Base-by-base conservation (phyloP, 2,329 filamentous ascomycete genomes). In the Hirsutella minnesotensis region DNA sequence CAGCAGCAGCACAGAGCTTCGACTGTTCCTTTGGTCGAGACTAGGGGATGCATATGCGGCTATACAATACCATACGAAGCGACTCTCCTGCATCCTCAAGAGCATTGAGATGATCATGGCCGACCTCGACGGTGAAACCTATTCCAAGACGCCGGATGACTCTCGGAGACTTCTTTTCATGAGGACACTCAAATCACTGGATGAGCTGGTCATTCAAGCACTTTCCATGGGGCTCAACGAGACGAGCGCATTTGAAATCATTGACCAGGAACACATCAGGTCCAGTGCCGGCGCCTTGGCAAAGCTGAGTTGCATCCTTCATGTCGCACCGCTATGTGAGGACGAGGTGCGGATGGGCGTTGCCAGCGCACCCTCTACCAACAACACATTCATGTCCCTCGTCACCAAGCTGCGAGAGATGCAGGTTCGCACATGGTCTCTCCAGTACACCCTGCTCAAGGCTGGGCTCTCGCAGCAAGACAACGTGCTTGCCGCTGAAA, bases 1-100 rank as follows among this genome's bases (percentile, higher is more conserved):
- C 42, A 80, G 77, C 39, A 89, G 87, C 36, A 87, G 83, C 55
- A 83, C 88, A 1, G 86, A 89, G 42, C 67, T 96, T 40, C 80
- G 86, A 30, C 67, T 96, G 1, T 88, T 92, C 49, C 69, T 98
- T 2, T 98, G 92, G 92, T 82, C 84, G 47, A 80, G 87, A 40
- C 73, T 98, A n/a, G 81, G 86, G 31, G 84, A 92, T 49, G 90
- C 92, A 0, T 98, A 98, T 55, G 74, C 80, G 41, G 77, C 75
- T 8, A 94, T 98, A 47, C 77, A 84, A 8, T 95, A 95, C 53
- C 68, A 77, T 1, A 88, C 90, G 0, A 95, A 95, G 59, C 81
- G 92, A 13, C 79, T 95, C 24, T 94, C 86, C 0, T 96, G 89
- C 60, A 77, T 86, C 46, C 68, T 98, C 24, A 82, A 84, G 51